Evolutionary conservation across 495 filamentous ascomycete genomes (phyloP), one percentile per base, ranked within the genome.

Genomic region (Penicillium flavigenum): DNA sequence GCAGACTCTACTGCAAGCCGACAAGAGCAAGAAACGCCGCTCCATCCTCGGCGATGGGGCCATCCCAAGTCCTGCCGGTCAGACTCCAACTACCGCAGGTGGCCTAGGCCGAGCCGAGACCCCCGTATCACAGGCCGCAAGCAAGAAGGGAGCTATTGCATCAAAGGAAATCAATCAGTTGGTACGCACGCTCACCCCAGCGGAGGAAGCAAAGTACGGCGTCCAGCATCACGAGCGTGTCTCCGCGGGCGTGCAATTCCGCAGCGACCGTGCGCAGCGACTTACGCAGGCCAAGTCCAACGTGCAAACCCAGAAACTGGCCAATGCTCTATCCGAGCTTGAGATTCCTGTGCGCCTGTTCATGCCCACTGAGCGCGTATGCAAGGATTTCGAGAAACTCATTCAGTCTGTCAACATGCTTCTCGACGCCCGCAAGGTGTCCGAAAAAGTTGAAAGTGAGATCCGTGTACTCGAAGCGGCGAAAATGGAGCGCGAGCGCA

Each of bases 211-310:
- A 32, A 81, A 86, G 16, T 98, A 90, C 66, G 94, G 92, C 46
- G 86, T 97, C 1, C 81, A 86, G 10, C 88, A 89, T 60, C 90
- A 94, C 64, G 95, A 98, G 32, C 90, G 92, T 1, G 79, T 96
- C 24, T 83, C 88, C 17, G 78, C 79, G 34, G 78, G 88, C 51
- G 75, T 90, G 63, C 72, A 90, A 26, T 97, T 96, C 83, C 87
- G 90, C 34, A 87, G 87, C 60, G 92, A 97, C 64, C 86, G 84
- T 63, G 84, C 93, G 55, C 86, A 85, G 62, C 93, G 94, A 70
- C 80, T 91, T 31, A 86, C 89, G 47, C 85, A 87, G 58, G 89
- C 88, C 49, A 97, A 97, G 72, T 88, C 83, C 20, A 86, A 87
- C 45, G 83, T 89, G 14, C 90, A 95, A 68, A 89, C 90, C 34